Evolutionary conservation across 2,329 filamentous ascomycete genomes (phyloP), one percentile per base, ranked within the genome.

Genomic region (Claviceps fusiformis): DNA sequence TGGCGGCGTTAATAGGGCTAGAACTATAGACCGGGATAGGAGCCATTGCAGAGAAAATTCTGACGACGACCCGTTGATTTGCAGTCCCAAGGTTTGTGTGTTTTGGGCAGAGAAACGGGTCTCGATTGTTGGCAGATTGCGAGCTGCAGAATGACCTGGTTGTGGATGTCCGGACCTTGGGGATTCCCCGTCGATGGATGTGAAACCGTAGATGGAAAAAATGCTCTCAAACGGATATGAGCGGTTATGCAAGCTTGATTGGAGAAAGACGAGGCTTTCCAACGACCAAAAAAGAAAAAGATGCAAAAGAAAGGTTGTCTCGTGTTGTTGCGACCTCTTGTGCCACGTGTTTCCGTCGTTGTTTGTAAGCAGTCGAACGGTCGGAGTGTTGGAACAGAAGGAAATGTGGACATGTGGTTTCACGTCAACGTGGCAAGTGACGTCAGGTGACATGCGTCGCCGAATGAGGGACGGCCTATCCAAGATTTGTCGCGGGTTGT

Each of bases 11-110:
- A 65, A 84, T 81, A 49, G 81, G 81, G 64, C 78, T 81, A 54
- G 76, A 67, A 41, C 74, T 76, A 67, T 82, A 81, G 46, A 83
- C 75, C 50, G 76, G 78, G 58, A 85, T 76, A n/a, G 80, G 75
- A 51, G 80, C 73, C 81, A 84, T 84, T n/a, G 50, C 70, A 63
- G 17, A 35, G 35, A 37, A 3, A 39, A 9, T 13, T 46, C 9
- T 35, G n/a, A 27, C 8, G n/a, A 24, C 43, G 41, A 46, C 27
- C 19, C 19, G 29, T 47, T 27, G 43, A 33, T 27, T 45, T 29
- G 51, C 51, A 37, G 31, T 35, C 51, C 8, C 27, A 9, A 37
- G 27, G 29, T 27, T 52, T 2, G 19, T 48, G n/a, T 27, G 29
- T 27, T 48, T 35, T 17, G 43, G 9, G 24, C n/a, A 29, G n/a